phyloP scores from a whole-genome alignment of 2,329 filamentous ascomycete species.

The Botrytis pseudocinerea region DNA sequence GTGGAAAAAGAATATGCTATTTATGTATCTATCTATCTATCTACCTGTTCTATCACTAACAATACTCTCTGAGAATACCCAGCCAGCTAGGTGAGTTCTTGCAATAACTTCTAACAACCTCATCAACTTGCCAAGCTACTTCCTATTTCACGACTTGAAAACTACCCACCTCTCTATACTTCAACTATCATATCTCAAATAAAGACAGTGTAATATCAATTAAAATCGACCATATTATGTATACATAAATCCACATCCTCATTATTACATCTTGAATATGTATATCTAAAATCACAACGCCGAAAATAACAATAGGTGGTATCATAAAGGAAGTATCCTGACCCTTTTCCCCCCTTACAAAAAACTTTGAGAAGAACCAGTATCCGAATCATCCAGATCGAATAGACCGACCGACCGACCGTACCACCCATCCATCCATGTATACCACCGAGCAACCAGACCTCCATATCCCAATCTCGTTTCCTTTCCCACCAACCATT shows the following conservation, averaged over 20 bases:
- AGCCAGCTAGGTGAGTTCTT: too few relatives aligned
- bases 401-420: not conserved
- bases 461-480: not conserved
- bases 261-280: not conserved
- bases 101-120: too few relatives aligned
- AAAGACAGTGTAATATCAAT: not conserved
- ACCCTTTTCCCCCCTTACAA: not conserved
- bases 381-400: not conserved
- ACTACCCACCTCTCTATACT: not conserved
- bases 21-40: too few relatives aligned
- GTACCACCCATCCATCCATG: not conserved
- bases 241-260: not conserved
- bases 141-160: not conserved
- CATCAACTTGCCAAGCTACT: not conserved
- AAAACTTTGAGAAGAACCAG: not conserved
- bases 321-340: slow-evolving; percentile 14
- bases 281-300: slow-evolving; percentile 9
- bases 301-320: slow-evolving; percentile 15
- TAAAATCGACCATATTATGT: not conserved
- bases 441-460: not conserved
- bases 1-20: too few relatives aligned
- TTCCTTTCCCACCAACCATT: not conserved
- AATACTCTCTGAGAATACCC: too few relatives aligned
- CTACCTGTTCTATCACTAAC: too few relatives aligned
- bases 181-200: not conserved